phyloP scores from a whole-genome alignment of 352 stramenopile genomes.

The Pythium folliculosum region DNA sequence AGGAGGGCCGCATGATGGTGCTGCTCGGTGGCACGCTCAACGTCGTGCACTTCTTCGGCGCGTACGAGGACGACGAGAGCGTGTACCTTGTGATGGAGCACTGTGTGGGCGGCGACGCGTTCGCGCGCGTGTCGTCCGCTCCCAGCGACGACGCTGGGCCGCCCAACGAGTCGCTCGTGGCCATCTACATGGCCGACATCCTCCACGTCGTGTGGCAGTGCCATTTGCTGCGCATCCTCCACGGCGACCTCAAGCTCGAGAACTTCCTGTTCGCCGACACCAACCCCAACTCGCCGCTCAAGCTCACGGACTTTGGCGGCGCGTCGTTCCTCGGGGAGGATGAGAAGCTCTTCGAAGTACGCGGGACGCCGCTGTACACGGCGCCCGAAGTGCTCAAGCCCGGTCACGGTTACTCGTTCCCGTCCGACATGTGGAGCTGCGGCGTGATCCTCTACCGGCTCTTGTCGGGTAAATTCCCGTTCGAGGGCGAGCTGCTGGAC shows the following conservation, averaged over 20 bases:
- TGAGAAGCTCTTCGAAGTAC: slow-evolving; percentile 47
- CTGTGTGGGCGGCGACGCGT: slow-evolving; percentile 69
- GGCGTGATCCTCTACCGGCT: slow-evolving; percentile 77
- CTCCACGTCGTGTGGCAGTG: slow-evolving; percentile 83
- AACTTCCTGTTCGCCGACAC: slow-evolving; percentile 78
- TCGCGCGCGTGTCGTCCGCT: slow-evolving; percentile 29
- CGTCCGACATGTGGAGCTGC: slow-evolving; percentile 80
- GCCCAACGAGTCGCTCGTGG: slow-evolving; percentile 44
- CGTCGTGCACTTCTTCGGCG: slow-evolving; percentile 82
- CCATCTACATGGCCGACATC: slow-evolving; percentile 75
- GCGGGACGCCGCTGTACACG: slow-evolving; percentile 74
- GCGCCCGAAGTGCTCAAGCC: slow-evolving; percentile 62
- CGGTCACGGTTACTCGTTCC: slow-evolving; percentile 51
- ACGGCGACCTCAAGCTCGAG: slow-evolving; percentile 79
- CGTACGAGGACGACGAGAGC: slow-evolving; percentile 70
- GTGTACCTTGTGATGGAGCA: slow-evolving; percentile 85
- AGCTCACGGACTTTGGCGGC: slow-evolving; percentile 79
- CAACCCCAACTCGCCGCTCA: slow-evolving; percentile 61
- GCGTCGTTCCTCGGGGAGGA: slow-evolving; percentile 52
- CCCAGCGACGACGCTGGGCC: not conserved
- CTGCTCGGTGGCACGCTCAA: slow-evolving; percentile 77
- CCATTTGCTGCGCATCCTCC: slow-evolving; percentile 70
- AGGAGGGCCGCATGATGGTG: slow-evolving; percentile 78
- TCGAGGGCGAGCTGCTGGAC: slow-evolving; percentile 58
- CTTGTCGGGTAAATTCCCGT: slow-evolving; percentile 63